Evolutionary conservation across 1,284 basidiomycete genomes (phyloP).

Genomic region (Rhodofomes roseus): DNA sequence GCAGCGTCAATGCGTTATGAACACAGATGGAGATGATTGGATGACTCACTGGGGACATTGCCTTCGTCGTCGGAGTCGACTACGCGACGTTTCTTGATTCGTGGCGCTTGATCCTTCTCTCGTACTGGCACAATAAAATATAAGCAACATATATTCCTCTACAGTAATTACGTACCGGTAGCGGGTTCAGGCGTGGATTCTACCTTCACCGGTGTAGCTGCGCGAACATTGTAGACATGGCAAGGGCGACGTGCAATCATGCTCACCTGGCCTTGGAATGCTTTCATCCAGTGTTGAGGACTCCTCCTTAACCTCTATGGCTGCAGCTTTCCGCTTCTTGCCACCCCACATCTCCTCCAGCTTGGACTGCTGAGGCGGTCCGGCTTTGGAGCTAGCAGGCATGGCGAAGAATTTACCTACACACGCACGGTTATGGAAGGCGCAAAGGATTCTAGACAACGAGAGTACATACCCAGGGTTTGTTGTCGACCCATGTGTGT

Average conservation of each 20-base stretch:
- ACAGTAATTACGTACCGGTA: neutral
- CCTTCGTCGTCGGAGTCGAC: constrained; percentile 58
- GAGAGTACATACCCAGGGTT: constrained; percentile 52
- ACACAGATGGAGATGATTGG: neutral
- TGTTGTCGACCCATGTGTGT: constrained; percentile 61
- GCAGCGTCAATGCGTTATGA: too few relatives aligned
- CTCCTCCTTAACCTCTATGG: constrained; percentile 6
- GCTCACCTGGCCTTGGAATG: neutral
- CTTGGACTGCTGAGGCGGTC: constrained; percentile 67
- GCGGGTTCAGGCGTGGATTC: constrained; percentile 11
- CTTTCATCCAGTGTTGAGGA: neutral
- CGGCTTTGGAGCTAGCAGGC: constrained; percentile 55
- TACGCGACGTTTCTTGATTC: constrained; percentile 24
- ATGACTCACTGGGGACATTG: constrained; percentile 11
- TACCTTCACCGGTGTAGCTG: constrained; percentile 7
- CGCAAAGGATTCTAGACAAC: neutral
- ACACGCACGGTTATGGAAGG: constrained; percentile 3
- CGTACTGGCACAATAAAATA: neutral
- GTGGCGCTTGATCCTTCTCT: constrained; percentile 11
- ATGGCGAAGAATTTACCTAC: constrained; percentile 70
- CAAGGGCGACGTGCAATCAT: neutral
- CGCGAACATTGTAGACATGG: neutral
- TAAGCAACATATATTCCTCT: neutral
- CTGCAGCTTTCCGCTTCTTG: constrained; percentile 28
- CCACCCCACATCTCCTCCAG: constrained; percentile 69